phyloP scores from a whole-genome alignment of 345 rosid genomes.

The Acer saccharum region DNA sequence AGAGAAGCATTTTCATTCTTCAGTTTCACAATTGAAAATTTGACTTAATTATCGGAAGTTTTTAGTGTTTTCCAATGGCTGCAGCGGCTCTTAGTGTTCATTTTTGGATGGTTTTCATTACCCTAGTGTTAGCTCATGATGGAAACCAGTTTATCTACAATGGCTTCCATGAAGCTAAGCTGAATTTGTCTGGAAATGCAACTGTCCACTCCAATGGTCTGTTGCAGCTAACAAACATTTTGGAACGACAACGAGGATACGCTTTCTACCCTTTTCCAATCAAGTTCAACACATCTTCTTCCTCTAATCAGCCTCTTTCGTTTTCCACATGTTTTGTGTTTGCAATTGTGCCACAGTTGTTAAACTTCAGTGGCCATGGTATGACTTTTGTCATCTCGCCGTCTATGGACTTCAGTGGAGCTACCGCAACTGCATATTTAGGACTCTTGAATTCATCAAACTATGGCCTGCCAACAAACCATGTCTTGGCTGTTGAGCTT shows the following conservation, averaged over 20 bases:
- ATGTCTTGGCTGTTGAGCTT: slow-evolving; percentile 52
- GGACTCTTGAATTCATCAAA: slow-evolving; percentile 45
- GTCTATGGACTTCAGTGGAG: slow-evolving; percentile 11
- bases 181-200: slow-evolving; percentile 21
- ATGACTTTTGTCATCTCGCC: slow-evolving; percentile 29
- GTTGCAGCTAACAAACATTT: slow-evolving; percentile 55
- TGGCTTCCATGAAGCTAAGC: slow-evolving; percentile 2
- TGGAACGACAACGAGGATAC: slow-evolving; percentile 19
- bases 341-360: slow-evolving; percentile 25
- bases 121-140: background rate
- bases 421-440: slow-evolving; percentile 13
- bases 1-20: too few relatives aligned
- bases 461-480: slow-evolving; percentile 43
- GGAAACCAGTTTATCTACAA: slow-evolving; percentile 8
- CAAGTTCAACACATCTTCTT: background rate
- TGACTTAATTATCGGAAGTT: too few relatives aligned
- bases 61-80: too few relatives aligned
- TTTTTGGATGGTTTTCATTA: too few relatives aligned
- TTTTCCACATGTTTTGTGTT: slow-evolving; percentile 27
- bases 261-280: background rate
- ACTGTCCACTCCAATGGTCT: slow-evolving; percentile 47
- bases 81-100: too few relatives aligned
- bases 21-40: too few relatives aligned
- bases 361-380: slow-evolving; percentile 23
- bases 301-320: background rate